Evolutionary conservation across 2,329 filamentous ascomycete species (phyloP).

Genomic region (Allantophomopsis lycopodina): DNA sequence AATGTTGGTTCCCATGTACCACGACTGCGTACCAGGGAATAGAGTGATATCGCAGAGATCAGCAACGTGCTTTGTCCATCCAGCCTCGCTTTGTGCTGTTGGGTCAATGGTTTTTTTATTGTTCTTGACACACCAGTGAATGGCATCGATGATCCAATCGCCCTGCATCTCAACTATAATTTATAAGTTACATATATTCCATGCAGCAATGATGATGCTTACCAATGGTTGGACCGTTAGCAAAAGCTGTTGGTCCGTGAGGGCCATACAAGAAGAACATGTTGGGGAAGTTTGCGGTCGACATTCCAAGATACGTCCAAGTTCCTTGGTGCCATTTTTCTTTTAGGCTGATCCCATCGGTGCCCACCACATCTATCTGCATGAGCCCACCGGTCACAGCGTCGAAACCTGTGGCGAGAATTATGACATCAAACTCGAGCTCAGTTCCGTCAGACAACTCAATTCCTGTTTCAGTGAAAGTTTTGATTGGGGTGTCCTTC

Average conservation of each 20-base stretch:
- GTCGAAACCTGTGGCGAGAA: conserved; percentile 24
- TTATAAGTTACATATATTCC: no score
- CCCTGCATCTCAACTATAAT: conserved; percentile 22
- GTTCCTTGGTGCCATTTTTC: conserved; percentile 20
- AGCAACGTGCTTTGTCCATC: conserved; percentile 18
- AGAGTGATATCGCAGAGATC: conserved; percentile 17
- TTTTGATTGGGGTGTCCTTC: conserved; percentile 25
- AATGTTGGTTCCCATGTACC: conserved; percentile 27
- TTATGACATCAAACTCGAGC: conserved; percentile 17
- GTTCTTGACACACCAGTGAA: conserved; percentile 18
- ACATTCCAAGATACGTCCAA: conserved; percentile 23
- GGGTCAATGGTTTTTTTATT: conserved; percentile 18
- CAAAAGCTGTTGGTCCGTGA: conserved; percentile 23
- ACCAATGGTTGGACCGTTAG: conserved; percentile 24
- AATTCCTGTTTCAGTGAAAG: conserved; percentile 23
- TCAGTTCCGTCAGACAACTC: conserved; percentile 13
- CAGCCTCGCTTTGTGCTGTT: conserved; percentile 14
- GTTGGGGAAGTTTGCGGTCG: conserved; percentile 28
- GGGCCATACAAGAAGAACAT: conserved; percentile 31
- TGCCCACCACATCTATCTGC: conserved; percentile 18
- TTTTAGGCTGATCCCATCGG: conserved; percentile 13
- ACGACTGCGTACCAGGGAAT: conserved; percentile 19
- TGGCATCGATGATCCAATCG: conserved; percentile 21
- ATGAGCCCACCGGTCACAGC: conserved; percentile 18
- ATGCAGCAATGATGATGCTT: no score